A percentile compares a stretch with the other conserved stretches of the same genome.
These are phyloP conservation scores for Trifolium subterraneum DNA, from an alignment of 306 rosid species.

Conservation along the genomic window DNA sequence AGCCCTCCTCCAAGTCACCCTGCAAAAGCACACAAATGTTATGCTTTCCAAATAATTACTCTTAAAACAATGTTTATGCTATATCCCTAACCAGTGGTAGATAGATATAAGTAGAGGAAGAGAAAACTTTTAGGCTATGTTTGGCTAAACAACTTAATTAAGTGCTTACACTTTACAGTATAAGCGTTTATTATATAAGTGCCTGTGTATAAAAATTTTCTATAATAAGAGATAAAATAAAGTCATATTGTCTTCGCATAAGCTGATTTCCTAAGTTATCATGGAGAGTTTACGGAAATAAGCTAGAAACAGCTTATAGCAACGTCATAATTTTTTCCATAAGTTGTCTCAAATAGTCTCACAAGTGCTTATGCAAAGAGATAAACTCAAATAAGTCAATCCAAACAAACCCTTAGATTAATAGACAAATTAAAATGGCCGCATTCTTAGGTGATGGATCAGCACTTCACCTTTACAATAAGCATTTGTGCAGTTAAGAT, in stretches of 20 bases:
- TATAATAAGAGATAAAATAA: too few species aligned
- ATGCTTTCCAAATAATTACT: slow-evolving; percentile 28
- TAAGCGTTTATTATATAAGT: neutral
- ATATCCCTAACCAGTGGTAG: slow-evolving; percentile 7
- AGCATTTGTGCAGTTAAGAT: slow-evolving; percentile 90
- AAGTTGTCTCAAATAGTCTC: neutral
- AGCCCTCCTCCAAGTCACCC: slow-evolving; percentile 84
- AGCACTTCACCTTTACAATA: slow-evolving; percentile 69
- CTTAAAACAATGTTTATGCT: neutral
- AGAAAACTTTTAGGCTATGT: neutral
- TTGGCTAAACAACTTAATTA: neutral
- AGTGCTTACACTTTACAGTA: neutral
- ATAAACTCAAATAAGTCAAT: neutral
- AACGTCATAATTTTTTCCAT: neutral
- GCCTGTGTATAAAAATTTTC: neutral
- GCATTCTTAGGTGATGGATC: neutral
- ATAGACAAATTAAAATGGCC: neutral
- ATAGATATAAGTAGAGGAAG: slow-evolving; percentile 22
- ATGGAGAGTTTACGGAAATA: too few species aligned
- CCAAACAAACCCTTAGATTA: neutral
- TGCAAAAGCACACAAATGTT: slow-evolving; percentile 47
- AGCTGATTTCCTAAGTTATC: neutral
- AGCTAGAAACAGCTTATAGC: neutral
- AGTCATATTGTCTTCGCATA: neutral
- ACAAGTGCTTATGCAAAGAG: neutral